Evolutionary conservation across 1,284 basidiomycete genomes (phyloP), one percentile per base, ranked within the genome.

Genomic region (Hemileia vastatrix): DNA sequence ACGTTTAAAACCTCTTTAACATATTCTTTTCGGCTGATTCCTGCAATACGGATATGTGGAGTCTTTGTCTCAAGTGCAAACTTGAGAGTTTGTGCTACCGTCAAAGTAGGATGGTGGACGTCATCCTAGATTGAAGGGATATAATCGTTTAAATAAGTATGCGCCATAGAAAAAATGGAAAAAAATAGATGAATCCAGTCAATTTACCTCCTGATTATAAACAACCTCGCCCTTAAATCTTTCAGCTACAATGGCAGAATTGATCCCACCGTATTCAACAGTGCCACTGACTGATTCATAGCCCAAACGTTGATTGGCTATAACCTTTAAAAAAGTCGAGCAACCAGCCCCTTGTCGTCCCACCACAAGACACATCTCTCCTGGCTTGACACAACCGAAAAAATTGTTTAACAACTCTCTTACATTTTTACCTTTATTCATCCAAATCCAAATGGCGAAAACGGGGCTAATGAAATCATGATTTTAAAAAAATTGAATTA

Each of bases 181-280:
- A 18, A 64, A 65, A 62, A 64, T 66, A 47, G 64, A 64, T 3
- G 66, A 66, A 44, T 66, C 58, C 9, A 71, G 58, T 27, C 52
- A 64, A 63, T 71, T 70, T 44, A 68, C 69, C 70, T 81, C 80
- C 66, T 78, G 68, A 70, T 89, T 90, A 76, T 90, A 93, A 15
- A 86, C 83, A 11, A 90, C 87, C 76, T 93, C 90, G 54, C 90
- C 91, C 65, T 83, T 85, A 68, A 77, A 78, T 48, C 6, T 6
- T 18, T 48, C 21, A 18, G 6, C 18, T 19, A 48, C 21, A 9
- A 19, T 48, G 6, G 13, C 13, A 48, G 45, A 11, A 48, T 24
- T 65, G 68, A 88, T 80, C 0, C 84, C 82, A 70, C 85, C 84
- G 78, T 76, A 87, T 83, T 77, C 76, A 58, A 84, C 82, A 43